Conservation (phyloP, 345 rosid species). For the Kandelia obovata region DNA sequence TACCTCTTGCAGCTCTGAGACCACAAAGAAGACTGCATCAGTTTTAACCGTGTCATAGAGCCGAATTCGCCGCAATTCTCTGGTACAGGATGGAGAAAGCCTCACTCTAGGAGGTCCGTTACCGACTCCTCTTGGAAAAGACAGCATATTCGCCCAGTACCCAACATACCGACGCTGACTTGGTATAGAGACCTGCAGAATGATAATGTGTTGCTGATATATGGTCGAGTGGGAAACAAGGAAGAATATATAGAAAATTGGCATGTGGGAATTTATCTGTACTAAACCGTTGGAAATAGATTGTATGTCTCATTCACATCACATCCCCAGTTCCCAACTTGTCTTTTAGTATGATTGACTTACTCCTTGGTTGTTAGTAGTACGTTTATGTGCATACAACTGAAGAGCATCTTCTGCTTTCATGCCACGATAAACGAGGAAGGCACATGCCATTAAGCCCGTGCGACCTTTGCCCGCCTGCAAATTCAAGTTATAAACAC, state of each 20-base stretch:
- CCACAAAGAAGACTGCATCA: constrained; percentile 72
- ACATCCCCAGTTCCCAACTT: too few relatives aligned
- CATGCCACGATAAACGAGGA: constrained; percentile 84
- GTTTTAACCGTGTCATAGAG: constrained; percentile 71
- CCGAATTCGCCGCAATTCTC: constrained; percentile 73
- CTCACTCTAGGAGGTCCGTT: constrained; percentile 49
- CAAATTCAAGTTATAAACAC: constrained; percentile 18
- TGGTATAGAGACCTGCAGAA: constrained; percentile 78
- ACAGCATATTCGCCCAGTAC: constrained; percentile 57
- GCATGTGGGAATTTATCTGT: neutral
- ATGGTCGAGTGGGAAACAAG: too few relatives aligned
- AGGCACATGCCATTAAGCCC: constrained; percentile 82
- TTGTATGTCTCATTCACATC: too few relatives aligned
- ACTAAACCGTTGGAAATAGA: too few relatives aligned
- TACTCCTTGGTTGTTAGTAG: constrained; percentile 96
- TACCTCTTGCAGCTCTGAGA: constrained; percentile 82
- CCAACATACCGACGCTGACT: constrained; percentile 92
- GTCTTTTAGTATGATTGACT: constrained; percentile 16
- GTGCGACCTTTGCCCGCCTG: constrained; percentile 99
- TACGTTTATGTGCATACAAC: constrained; percentile 75
- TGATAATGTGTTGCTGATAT: neutral
- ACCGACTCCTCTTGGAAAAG: constrained; percentile 38
- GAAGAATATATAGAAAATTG: neutral
- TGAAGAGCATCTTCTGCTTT: constrained; percentile 79
- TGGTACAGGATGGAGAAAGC: constrained; percentile 52